Base-by-base conservation (phyloP, 768 basidiomycete species). In the Trametes coccinea region DNA sequence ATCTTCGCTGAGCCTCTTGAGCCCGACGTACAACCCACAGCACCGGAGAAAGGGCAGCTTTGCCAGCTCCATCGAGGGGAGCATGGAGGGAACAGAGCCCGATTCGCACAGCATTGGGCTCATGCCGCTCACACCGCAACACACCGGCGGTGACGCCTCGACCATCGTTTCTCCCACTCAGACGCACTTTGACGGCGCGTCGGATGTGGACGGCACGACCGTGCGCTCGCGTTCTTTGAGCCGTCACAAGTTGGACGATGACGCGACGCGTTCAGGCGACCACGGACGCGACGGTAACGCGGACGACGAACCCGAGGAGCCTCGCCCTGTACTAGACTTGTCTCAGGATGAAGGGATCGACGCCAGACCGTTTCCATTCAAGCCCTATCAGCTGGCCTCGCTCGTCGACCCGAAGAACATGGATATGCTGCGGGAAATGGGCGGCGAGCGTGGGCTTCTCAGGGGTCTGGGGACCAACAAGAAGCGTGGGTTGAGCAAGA, bases 351-450 rank as follows among this genome's bases (percentile, higher is more conserved):
- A 74, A 16, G 79, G 80, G 60, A 75, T 78, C 41, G 82, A 95
- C 71, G 84, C 88, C 1, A 73, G 82, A 1, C 92, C 93, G 0
- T 97, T 96, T 73, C 71, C 70, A 10, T 87, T 87, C 69, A 86
- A 85, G 58, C 92, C 95, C 0, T 83, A 80, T 62, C 77, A 81
- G 52, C 86, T 98, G 14, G 95, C 95, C 0, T 84, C 85, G 61
- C 82, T 97, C 55, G 85, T 98, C 40, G 95, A 98, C 71, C 94
- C 95, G 8, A 98, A 97, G 76, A 88, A 79, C 63, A 64, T 95
- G 10, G 81, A 87, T 2, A 71, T 79, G 13, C 81, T 99, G 34
- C 77, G 77, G 16, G 74, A 73, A 10, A 79, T 96, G 39, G 95
- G 94, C 17, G 97, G 97, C 44, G 77, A 82, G 7, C 66, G 78